Conservation (phyloP, 257 asterid genomes). For the Solanum chilense region DNA sequence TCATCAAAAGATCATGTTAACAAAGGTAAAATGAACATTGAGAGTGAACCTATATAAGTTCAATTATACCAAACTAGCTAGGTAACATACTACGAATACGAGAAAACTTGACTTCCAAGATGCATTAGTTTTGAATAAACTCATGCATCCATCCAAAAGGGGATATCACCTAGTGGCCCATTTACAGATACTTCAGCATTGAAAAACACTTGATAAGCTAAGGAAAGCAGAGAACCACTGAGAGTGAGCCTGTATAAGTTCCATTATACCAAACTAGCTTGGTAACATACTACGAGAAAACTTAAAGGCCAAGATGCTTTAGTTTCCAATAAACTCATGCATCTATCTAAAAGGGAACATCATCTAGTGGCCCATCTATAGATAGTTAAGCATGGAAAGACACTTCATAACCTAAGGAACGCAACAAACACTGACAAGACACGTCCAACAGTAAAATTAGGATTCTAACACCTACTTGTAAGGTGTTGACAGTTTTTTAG, state of each 20-base stretch:
- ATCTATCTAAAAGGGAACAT: background rate
- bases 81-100: background rate
- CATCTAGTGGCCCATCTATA: background rate
- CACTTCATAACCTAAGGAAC: background rate
- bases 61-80: background rate
- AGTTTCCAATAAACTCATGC: background rate
- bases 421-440: background rate
- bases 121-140: background rate
- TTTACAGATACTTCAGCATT: background rate
- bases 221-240: background rate
- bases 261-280: background rate
- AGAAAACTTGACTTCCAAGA: background rate
- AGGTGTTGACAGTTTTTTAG: background rate
- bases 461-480: background rate
- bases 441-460: background rate
- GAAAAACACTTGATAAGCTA: background rate
- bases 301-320: background rate
- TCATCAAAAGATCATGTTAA: background rate
- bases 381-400: background rate
- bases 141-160: background rate
- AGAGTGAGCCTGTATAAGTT: background rate
- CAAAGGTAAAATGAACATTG: background rate
- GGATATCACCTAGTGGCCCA: background rate
- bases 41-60: background rate
- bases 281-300: background rate